phyloP scores from a whole-genome alignment of 371 early-diverging fungal genomes.

The Mucor piriformis region DNA sequence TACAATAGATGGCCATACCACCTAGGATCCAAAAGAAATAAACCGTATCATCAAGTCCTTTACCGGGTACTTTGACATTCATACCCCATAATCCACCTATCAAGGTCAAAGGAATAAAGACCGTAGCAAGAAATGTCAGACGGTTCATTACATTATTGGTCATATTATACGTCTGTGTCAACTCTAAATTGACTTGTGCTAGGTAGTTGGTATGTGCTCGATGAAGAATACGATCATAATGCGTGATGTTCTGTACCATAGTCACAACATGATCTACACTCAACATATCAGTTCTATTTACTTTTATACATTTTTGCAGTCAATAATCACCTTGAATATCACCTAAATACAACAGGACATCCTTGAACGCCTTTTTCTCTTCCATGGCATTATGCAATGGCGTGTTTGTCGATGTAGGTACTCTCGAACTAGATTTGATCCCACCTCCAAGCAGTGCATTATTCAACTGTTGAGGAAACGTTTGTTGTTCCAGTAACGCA shows the following conservation, averaged over 20 bases:
- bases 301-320: no score
- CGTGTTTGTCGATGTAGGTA: conserved; percentile 1
- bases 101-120: conserved; percentile 88
- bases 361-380: conserved; percentile 39
- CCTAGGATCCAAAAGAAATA: conserved; percentile 80
- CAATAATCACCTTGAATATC: conserved; percentile 78
- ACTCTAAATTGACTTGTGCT: conserved; percentile 80
- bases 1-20: conserved; percentile 48
- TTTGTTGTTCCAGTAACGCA: conserved; percentile 3
- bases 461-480: conserved; percentile 6
- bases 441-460: background rate
- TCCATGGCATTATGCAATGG: background rate
- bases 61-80: conserved; percentile 68
- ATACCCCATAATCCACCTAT: conserved; percentile 77
- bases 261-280: conserved; percentile 79
- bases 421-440: background rate
- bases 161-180: conserved; percentile 75
- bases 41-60: conserved; percentile 52
- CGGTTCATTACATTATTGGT: conserved; percentile 83
- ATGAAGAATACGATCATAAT: conserved; percentile 77
- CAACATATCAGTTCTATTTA: conserved; percentile 3
- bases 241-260: conserved; percentile 73
- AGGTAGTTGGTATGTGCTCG: conserved; percentile 85
- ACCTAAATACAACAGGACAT: conserved; percentile 76
- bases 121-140: conserved; percentile 79